phyloP scores from a whole-genome alignment of 768 basidiomycete species.

The Suillus variegatus region DNA sequence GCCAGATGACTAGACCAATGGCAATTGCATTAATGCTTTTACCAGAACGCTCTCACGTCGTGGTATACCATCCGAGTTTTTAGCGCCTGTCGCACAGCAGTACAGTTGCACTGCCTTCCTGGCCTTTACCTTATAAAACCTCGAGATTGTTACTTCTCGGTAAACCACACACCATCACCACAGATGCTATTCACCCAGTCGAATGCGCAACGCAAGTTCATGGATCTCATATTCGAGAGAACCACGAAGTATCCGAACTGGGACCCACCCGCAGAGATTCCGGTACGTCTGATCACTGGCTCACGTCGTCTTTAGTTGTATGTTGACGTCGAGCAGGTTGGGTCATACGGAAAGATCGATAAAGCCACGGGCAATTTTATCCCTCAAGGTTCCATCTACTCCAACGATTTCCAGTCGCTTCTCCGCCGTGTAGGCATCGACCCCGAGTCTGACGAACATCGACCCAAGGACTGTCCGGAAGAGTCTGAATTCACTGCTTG shows the following conservation, averaged over 20 bases:
- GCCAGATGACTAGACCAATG: neutral
- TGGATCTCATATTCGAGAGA: neutral
- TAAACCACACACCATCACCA: neutral
- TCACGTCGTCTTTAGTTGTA: neutral
- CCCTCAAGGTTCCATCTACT: neutral
- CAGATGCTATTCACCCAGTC: neutral
- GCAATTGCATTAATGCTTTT: neutral
- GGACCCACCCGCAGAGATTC: conserved; percentile 2
- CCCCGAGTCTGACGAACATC: neutral
- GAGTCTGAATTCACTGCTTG: conserved; percentile 1
- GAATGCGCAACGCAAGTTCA: neutral
- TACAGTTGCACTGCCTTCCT: neutral
- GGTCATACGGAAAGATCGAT: neutral
- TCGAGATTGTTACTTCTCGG: neutral
- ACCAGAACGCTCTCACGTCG: neutral
- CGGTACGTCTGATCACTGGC: neutral
- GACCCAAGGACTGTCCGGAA: neutral
- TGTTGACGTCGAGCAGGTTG: neutral
- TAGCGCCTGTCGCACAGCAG: neutral
- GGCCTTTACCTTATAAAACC: neutral
- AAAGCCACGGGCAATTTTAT: neutral
- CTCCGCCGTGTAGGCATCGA: neutral
- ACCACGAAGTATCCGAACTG: conserved; percentile 1
- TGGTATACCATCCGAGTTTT: neutral
- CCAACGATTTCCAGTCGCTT: neutral